Base-by-base conservation (phyloP, 2,329 filamentous ascomycete genomes). In the Penicillium sp. region DNA sequence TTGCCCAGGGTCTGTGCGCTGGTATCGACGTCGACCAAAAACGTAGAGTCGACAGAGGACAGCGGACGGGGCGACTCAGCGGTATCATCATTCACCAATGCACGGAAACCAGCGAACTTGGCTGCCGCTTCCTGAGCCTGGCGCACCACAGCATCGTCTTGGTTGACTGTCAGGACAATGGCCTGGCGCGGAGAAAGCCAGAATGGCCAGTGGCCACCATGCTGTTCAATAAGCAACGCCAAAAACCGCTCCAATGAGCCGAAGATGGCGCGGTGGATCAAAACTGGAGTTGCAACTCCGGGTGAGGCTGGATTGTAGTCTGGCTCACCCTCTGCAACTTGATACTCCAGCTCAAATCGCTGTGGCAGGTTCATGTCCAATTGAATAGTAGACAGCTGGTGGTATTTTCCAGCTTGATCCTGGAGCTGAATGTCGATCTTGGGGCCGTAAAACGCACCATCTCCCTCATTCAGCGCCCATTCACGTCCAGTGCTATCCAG, bases 401-500 rank as follows among this genome's bases (percentile, higher is more conserved):
- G 91, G 68, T 92, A 89, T 70, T 93, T 96, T 8, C 90, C 90
- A 68, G 90, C 84, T 1, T 88, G 87, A 70, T 96, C 91, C 60
- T 83, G 85, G 45, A 96, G 76, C 39, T 96, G 86, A 44, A 96
- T 89, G 69, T 96, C 91, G 63, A 96, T 96, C 77, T 96, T 96
- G 33, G 92, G 91, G 0, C 92, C 91, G 68, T 96, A 96, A 70
- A 96, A 96, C 4, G 91, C 91, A 15, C 92, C 91, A 59, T 96
- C 91, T 12, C 90, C 91, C 66, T 88, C 83, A 61, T 92, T 93
- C 57, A 93, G 65, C 2, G 82, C 83, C 89, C 90, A 96, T 36
- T 83, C 77, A 66, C 86, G 83, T 10, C 87, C 88, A 15, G 82
- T 86, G 27, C 77, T 81, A 59, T 87, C 79, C 38, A 92, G 75